phyloP scores from a whole-genome alignment of 441 rosid species.

The Adansonia rubrostipa region DNA sequence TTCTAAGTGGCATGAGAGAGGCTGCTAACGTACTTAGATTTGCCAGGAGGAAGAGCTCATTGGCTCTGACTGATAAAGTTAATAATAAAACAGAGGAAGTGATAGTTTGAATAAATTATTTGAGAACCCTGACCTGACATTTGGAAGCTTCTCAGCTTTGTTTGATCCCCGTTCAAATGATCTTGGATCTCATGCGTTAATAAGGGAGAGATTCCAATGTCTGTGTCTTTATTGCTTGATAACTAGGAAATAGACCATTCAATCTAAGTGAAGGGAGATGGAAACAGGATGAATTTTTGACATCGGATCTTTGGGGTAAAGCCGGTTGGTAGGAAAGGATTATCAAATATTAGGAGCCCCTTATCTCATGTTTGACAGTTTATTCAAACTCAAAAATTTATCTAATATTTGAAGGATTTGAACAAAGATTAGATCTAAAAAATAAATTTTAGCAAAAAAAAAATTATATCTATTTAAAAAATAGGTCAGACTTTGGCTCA shows the following conservation, averaged over 20 bases:
- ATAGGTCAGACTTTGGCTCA: too few relatives aligned
- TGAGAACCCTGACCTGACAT: slow-evolving; percentile 53
- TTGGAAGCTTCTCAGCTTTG: slow-evolving; percentile 54
- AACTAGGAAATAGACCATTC: slow-evolving; percentile 55
- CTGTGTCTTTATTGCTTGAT: slow-evolving; percentile 56
- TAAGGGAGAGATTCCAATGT: slow-evolving; percentile 44
- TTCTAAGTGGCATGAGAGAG: slow-evolving; percentile 95
- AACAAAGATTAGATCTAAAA: neutral
- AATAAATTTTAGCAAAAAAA: too few relatives aligned
- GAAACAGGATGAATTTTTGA: slow-evolving; percentile 47
- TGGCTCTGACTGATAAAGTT: slow-evolving; percentile 35
- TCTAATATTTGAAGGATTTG: neutral
- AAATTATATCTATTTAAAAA: too few relatives aligned
- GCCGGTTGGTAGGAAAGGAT: slow-evolving; percentile 53
- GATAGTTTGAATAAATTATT: slow-evolving; percentile 44
- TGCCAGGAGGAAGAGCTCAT: slow-evolving; percentile 57
- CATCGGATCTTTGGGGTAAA: slow-evolving; percentile 40
- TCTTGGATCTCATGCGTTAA: slow-evolving; percentile 48
- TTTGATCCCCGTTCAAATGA: slow-evolving; percentile 58
- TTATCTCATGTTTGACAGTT: slow-evolving; percentile 33
- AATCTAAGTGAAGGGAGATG: slow-evolving; percentile 58
- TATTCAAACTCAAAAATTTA: too few relatives aligned
- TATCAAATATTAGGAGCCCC: slow-evolving; percentile 47
- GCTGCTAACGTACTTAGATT: slow-evolving; percentile 81
- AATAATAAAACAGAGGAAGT: slow-evolving; percentile 31